phyloP scores from a whole-genome alignment of 441 rosid species.

The Gossypium davidsonii region DNA sequence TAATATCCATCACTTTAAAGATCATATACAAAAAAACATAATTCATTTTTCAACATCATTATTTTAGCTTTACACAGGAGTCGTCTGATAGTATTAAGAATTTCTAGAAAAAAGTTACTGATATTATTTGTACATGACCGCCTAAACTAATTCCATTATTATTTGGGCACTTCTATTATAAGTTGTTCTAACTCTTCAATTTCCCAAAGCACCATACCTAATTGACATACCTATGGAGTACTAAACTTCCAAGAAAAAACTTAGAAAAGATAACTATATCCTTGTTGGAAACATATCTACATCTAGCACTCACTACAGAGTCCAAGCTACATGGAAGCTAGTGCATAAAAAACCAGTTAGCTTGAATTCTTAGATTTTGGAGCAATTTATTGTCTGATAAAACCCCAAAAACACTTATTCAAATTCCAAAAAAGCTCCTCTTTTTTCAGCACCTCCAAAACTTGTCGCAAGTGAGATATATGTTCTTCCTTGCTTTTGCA shows the following conservation, averaged over 20 bases:
- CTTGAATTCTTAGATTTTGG: background rate
- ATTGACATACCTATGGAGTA: background rate
- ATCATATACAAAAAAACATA: background rate
- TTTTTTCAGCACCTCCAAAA: background rate
- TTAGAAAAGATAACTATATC: background rate
- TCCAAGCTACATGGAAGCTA: background rate
- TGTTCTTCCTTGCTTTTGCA: background rate
- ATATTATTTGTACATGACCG: background rate
- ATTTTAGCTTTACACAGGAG: background rate
- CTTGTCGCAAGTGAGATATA: background rate
- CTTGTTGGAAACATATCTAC: background rate
- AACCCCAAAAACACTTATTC: background rate
- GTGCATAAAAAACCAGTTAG: background rate
- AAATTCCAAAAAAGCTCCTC: background rate
- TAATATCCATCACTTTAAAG: background rate
- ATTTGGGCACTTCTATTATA: background rate
- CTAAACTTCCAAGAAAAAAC: background rate
- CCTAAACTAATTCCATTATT: conserved; percentile 1
- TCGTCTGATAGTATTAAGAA: background rate
- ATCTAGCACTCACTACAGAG: background rate
- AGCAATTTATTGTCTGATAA: background rate
- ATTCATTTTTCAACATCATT: background rate
- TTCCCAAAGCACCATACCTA: background rate
- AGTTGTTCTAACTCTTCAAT: background rate
- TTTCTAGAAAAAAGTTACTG: background rate